Evolutionary conservation across 148 eudicot species (phyloP).

Genomic region (Camellia lanceoleosa): DNA sequence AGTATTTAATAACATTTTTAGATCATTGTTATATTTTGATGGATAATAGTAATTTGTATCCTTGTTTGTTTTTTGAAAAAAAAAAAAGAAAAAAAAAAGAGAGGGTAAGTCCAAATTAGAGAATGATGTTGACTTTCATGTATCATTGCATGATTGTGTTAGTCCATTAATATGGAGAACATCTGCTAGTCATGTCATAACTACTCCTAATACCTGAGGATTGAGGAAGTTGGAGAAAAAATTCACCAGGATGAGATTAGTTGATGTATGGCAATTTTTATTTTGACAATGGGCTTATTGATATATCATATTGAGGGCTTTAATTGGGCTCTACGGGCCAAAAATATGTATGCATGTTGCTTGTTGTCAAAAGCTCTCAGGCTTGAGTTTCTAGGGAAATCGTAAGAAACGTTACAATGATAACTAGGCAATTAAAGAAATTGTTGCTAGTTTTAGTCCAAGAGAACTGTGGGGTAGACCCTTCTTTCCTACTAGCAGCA

Average conservation of each 20-base stretch:
- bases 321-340: too few species aligned
- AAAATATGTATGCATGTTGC: too few species aligned
- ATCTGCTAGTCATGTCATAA: neutral
- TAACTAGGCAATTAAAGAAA: too few species aligned
- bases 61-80: neutral
- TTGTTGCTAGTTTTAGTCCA: too few species aligned
- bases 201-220: neutral
- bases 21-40: neutral
- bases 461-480: too few species aligned
- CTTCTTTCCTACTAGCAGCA: too few species aligned
- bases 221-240: neutral
- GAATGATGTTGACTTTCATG: neutral
- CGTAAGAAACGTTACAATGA: too few species aligned
- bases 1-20: neutral
- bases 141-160: neutral
- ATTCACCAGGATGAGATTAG: neutral
- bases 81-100: too few species aligned
- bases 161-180: neutral
- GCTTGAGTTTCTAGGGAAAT: too few species aligned
- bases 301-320: too few species aligned
- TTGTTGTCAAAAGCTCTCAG: too few species aligned
- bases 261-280: neutral
- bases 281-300: too few species aligned
- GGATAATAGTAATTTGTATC: neutral
- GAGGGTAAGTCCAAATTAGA: neutral